phyloP scores from a whole-genome alignment of 495 filamentous ascomycete genomes.

The Lichenothelia convexa region DNA sequence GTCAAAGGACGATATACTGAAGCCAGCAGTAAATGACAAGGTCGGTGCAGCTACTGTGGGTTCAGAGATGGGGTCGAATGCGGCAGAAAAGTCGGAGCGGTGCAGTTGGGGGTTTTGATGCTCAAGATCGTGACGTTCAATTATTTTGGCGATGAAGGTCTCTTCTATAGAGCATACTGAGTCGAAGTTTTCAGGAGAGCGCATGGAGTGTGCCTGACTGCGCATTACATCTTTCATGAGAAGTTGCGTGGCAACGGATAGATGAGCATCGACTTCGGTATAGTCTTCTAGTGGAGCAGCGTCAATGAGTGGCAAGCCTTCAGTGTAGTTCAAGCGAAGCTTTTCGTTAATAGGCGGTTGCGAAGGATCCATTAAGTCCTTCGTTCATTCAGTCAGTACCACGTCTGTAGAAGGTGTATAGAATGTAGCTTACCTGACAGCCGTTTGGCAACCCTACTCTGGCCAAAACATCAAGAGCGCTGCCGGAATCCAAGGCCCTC shows the following conservation, averaged over 20 bases:
- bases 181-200: background rate
- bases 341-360: conserved; percentile 39
- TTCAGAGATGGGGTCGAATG: conserved; percentile 38
- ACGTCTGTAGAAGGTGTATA: background rate
- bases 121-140: background rate
- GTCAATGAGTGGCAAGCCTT: conserved; percentile 43
- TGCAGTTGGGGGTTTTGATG: conserved; percentile 1
- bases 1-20: conserved; percentile 48
- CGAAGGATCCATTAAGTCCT: conserved; percentile 41
- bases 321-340: conserved; percentile 41
- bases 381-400: conserved; percentile 16
- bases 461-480: conserved; percentile 20
- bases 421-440: conserved; percentile 18
- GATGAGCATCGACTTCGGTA: conserved; percentile 16
- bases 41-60: conserved; percentile 22
- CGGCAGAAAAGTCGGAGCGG: conserved; percentile 28
- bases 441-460: conserved; percentile 20
- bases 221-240: background rate
- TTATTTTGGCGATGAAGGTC: background rate
- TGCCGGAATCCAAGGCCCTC: conserved; percentile 12
- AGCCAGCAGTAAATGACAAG: conserved; percentile 16
- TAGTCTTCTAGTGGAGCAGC: conserved; percentile 27
- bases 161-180: background rate
- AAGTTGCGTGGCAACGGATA: conserved; percentile 12
- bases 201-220: background rate